Percentiles rank a stretch among this genome's conserved stretches.
phyloP scores from a whole-genome alignment of 306 rosid genomes.

The Phaseolus lunatus region DNA sequence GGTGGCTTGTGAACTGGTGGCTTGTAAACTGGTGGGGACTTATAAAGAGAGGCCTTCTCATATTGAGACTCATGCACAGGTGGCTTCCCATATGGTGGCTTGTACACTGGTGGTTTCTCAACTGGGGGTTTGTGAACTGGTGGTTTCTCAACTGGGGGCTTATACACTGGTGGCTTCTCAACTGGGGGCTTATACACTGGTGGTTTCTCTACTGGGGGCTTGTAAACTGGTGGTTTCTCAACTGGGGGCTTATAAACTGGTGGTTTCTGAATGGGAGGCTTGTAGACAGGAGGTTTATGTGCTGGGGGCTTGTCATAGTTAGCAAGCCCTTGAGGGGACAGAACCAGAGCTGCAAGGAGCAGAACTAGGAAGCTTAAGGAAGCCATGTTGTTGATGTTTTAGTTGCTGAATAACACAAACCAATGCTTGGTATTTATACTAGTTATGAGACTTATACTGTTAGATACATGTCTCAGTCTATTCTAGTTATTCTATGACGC shows the following conservation, averaged over 20 bases:
- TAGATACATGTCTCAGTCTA: not conserved
- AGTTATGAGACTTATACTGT: not conserved
- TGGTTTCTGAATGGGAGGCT: too few species aligned
- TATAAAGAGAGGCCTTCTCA: too few species aligned
- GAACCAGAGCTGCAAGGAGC: not conserved
- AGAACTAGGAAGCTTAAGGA: not conserved
- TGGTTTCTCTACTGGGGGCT: too few species aligned
- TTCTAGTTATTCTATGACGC: not conserved
- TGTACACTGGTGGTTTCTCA: too few species aligned
- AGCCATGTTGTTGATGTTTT: not conserved
- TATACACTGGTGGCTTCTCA: not conserved
- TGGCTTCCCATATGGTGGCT: not conserved
- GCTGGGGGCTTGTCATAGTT: not conserved
- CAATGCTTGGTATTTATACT: not conserved
- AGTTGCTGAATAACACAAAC: not conserved
- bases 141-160: too few species aligned
- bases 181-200: not conserved
- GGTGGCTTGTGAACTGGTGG: not conserved
- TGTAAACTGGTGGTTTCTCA: too few species aligned
- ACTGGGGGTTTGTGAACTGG: too few species aligned
- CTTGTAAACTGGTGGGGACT: not conserved
- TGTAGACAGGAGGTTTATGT: not conserved
- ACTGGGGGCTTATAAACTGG: too few species aligned
- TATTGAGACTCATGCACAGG: not conserved
- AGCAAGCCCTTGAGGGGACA: not conserved